Base-by-base conservation (phyloP, 139 green algal genomes). In the Chlorella sorokiniana region DNA sequence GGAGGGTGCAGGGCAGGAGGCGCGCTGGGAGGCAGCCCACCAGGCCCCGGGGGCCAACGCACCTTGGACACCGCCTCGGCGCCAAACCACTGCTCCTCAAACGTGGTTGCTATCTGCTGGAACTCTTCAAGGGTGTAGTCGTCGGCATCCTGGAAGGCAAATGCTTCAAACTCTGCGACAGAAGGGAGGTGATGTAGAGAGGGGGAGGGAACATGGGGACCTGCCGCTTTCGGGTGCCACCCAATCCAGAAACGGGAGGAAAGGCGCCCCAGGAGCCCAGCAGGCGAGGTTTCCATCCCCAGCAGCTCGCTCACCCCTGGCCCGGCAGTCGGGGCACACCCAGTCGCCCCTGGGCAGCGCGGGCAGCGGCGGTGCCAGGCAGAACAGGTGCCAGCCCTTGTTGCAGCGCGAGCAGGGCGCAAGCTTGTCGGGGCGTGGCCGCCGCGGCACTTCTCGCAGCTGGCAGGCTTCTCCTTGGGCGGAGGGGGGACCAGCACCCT, bases 361-460 rank as follows among this genome's bases (percentile, higher is more conserved):
- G 10, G 89, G 75, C 69, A 96, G 64, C 6, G 92, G 88, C 35
- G 94, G 94, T 6, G 83, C 81, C 35, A 97, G 86, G 86, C 94
- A 97, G 78, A 95, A 97, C 45, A 92, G 80, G 76, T 93, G 88
- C 82, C 86, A 94, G 20, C 91, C 93, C 64, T 86, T 81, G 64
- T 96, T 88, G 78, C 94, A 98, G 22, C 83, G 71, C 81, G 97
- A 94, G 83, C 95, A 98, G 31, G 95, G 83, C 75, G 98, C 91
- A 70, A 97, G 95, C 69, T 89, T 79, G 37, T 94, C 88, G 75
- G 96, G 91, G 89, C 81, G 5, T 93, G 90, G 3, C 89, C 88
- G 14, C 92, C 91, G 1, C 78, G 51, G 78, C 92, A 95, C 23
- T 90, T 81, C 82, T 93, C 88, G 67, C 90, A 95, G 20, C 79